Percentiles rank a stretch among this genome's conserved stretches.
Conservation (phyloP, 176 grass and related monocot species). For the Carex littledalei region DNA sequence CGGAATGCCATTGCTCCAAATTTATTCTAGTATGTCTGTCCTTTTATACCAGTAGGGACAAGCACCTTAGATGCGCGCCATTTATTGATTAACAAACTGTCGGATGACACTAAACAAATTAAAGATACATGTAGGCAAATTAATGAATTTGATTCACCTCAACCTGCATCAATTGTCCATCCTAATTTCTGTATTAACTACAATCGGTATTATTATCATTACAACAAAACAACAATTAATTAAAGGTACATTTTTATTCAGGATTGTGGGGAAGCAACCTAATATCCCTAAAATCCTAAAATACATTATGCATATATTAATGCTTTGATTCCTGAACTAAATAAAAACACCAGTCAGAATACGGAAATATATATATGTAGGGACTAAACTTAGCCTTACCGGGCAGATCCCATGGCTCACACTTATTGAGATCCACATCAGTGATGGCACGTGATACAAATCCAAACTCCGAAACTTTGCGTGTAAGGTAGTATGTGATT, state of each 20-base stretch:
- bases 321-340: neutral
- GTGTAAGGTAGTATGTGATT: conserved; percentile 36
- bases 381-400: conserved; percentile 15
- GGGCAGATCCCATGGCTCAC: conserved; percentile 49
- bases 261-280: neutral
- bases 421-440: conserved; percentile 48
- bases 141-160: neutral
- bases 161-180: neutral
- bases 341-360: neutral
- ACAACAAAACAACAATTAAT: neutral
- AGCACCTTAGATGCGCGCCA: neutral
- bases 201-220: neutral
- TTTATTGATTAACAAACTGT: neutral
- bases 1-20: neutral
- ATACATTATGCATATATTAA: neutral
- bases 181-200: neutral
- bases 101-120: neutral
- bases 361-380: neutral
- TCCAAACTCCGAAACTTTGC: conserved; percentile 35
- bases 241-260: neutral
- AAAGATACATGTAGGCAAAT: neutral
- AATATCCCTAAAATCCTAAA: neutral
- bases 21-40: neutral
- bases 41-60: neutral
- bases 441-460: conserved; percentile 30